Evolutionary conservation across 163 green algal genomes (phyloP).

Genomic region (Scenedesmus sp.): DNA sequence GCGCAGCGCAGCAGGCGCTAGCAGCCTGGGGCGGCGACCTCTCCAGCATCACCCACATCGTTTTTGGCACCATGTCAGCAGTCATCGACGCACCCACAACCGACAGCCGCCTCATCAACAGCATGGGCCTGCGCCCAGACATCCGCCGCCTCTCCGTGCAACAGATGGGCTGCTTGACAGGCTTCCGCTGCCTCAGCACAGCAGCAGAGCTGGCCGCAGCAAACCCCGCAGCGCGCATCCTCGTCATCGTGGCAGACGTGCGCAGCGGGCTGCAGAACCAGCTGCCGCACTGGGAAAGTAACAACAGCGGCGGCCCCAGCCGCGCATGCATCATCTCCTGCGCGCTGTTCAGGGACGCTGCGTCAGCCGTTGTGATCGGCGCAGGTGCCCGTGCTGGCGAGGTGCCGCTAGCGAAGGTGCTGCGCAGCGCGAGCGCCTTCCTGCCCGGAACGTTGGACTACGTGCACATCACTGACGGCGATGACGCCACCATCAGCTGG

Average conservation of each 20-base stretch:
- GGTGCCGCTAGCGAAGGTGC: neutral
- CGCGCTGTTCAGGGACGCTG: neutral
- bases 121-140: neutral
- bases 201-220: neutral
- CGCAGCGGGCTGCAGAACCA: neutral
- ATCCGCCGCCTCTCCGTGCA: neutral
- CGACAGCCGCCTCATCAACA: conserved; percentile 18
- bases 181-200: conserved; percentile 17
- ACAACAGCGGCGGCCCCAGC: neutral
- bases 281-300: neutral
- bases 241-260: neutral
- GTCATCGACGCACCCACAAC: conserved; percentile 1
- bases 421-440: conserved; percentile 9
- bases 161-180: neutral
- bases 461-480: neutral
- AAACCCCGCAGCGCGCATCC: neutral
- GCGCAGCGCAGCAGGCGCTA: neutral
- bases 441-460: neutral
- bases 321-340: neutral
- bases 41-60: conserved; percentile 5
- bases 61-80: conserved; percentile 13
- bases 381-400: neutral
- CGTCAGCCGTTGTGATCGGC: neutral
- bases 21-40: neutral
- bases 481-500: neutral